Evolutionary conservation across 208 protist species (phyloP), one percentile per base, ranked within the genome.

Genomic region (Trypanosoma mega): DNA sequence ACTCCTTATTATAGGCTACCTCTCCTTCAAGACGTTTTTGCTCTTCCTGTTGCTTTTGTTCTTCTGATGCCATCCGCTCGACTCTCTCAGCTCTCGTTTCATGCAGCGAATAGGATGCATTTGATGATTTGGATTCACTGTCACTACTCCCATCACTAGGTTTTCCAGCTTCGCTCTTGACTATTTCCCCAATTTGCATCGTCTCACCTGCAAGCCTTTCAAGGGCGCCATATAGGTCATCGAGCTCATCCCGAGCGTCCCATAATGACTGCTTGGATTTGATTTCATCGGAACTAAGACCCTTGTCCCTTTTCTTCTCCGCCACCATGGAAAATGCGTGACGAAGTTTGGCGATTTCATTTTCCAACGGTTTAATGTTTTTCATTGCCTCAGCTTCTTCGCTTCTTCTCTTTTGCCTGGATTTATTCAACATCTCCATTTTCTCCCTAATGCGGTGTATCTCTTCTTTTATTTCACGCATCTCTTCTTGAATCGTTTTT

Each of bases 171-270:
- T 37, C 21, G 6, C 21, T 3, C 23, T 66, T 66, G 2, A 47
- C 3, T 7, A 36, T 23, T 11, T 29, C 18, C 44, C 75, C 20
- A 3, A 63, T 4, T 29, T 26, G 41, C 34, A 70, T 1, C 7
- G 33, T 5, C 20, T 74, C 56, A n/a, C 37, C 18, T 12, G 21
- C 55, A 3, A 63, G 16, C 16, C 37, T 33, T 20, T 73, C 29
- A 11, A 56, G 30, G 11, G 16, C 14, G 29, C 33, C 26, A 3
- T 70, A 1, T n/a, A 74, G 18, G 18, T 63, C 68, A 29, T 72
- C 59, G 33, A 69, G 18, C 52, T 73, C 46, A 52, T 74, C 68
- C 1, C 49, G 49, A 30, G 26, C 11, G 43, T 61, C 31, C 61
- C 61, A 67, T 30, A 67, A 12, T 29, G 50, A 27, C 46, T n/a